Conservation (phyloP, 352 stramenopile species). For the Globisporangium echinulatum region DNA sequence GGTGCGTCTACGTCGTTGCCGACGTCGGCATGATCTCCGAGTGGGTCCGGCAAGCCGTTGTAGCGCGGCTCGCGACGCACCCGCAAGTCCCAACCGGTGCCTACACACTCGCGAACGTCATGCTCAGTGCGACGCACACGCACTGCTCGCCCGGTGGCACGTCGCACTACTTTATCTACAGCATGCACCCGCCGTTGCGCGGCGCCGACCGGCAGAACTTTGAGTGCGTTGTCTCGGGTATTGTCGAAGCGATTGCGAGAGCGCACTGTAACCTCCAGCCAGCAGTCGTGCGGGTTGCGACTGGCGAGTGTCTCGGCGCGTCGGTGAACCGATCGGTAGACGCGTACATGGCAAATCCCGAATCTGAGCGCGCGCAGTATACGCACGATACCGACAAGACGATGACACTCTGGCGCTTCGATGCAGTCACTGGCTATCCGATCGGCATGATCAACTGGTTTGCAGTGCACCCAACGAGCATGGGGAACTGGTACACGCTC, state of each 20-base stretch:
- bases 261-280: constrained; percentile 74
- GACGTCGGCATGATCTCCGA: constrained; percentile 89
- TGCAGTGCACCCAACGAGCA: constrained; percentile 89
- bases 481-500: constrained; percentile 92
- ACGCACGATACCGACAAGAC: constrained; percentile 88
- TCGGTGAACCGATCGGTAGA: constrained; percentile 88
- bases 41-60: constrained; percentile 80
- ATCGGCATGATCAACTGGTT: constrained; percentile 94
- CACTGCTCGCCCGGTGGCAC: constrained; percentile 87
- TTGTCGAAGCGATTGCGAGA: constrained; percentile 73
- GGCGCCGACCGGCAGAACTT: constrained; percentile 81
- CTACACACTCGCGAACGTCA: constrained; percentile 76
- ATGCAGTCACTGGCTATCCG: constrained; percentile 69
- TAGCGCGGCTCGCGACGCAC: constrained; percentile 49
- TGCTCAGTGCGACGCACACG: constrained; percentile 89
- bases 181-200: constrained; percentile 67
- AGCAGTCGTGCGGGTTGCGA: constrained; percentile 52
- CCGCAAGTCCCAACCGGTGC: constrained; percentile 25
- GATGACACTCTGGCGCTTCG: constrained; percentile 87
- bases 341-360: constrained; percentile 88
- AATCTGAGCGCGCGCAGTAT: constrained; percentile 70
- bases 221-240: constrained; percentile 85
- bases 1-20: constrained; percentile 81
- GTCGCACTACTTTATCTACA: constrained; percentile 91
- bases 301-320: constrained; percentile 57